A percentile compares a stretch with the other conserved stretches of the same genome.
Evolutionary conservation across 805 yeast species (phyloP).

Genomic region (Candida boidinii): DNA sequence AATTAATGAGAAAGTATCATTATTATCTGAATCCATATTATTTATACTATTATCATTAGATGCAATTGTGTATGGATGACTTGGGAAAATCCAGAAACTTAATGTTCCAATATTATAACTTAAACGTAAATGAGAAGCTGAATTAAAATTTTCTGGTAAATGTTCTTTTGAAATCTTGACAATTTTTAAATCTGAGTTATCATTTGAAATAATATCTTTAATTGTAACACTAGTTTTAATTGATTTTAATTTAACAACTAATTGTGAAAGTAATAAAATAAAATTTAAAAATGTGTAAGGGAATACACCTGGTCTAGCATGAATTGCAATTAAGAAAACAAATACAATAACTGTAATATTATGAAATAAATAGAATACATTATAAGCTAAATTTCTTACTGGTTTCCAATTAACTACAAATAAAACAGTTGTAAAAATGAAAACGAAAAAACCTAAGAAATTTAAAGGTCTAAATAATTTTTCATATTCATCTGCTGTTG

Average conservation of each 20-base stretch:
- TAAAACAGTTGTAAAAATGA: constrained; percentile 27
- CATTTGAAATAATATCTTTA: constrained; percentile 12
- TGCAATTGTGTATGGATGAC: constrained; percentile 64
- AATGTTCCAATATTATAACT: constrained; percentile 25
- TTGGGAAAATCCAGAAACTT: constrained; percentile 42
- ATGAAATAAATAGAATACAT: constrained; percentile 49
- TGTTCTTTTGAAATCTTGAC: constrained; percentile 13
- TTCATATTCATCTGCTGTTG: constrained; percentile 20
- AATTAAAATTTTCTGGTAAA: constrained; percentile 22
- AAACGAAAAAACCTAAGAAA: constrained; percentile 42
- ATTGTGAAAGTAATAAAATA: constrained; percentile 27
- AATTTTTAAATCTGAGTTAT: constrained; percentile 13
- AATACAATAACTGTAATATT: constrained; percentile 38
- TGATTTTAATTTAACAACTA: constrained; percentile 23
- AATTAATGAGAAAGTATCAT: constrained; percentile 31
- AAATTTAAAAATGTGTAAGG: constrained; percentile 23
- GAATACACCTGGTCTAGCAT: constrained; percentile 65
- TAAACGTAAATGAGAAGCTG: constrained; percentile 55
- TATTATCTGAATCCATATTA: constrained; percentile 17
- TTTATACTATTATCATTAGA: no score
- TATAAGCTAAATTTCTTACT: constrained; percentile 42
- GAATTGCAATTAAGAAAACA: constrained; percentile 39
- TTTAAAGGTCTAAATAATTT: constrained; percentile 33
- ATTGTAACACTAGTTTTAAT: constrained; percentile 13
- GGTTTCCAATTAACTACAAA: constrained; percentile 37